These are phyloP conservation scores for Zygosaccharomyces bisporus DNA, from an alignment of 805 yeast species.

Conservation along the genomic window DNA sequence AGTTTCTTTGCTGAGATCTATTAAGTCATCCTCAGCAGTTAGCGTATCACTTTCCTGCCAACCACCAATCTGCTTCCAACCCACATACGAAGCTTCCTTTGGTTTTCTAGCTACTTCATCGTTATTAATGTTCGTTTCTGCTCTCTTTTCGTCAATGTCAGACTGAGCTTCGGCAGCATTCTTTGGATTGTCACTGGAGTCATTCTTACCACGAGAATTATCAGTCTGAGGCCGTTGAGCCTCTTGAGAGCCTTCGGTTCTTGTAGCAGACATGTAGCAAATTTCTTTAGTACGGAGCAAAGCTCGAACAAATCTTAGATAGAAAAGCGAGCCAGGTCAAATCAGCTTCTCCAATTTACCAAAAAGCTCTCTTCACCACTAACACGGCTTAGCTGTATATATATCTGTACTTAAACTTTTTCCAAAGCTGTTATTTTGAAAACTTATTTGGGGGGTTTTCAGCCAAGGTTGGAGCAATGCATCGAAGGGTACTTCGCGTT, in stretches of 20 bases:
- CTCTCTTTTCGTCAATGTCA: constrained; percentile 25
- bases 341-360: background rate
- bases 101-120: constrained; percentile 18
- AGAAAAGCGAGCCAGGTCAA: background rate
- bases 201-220: constrained; percentile 16
- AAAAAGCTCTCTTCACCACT: background rate
- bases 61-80: constrained; percentile 93
- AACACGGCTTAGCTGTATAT: background rate
- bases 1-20: constrained; percentile 71
- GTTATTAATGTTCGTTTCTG: constrained; percentile 18
- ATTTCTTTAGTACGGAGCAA: background rate
- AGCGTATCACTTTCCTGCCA: constrained; percentile 70
- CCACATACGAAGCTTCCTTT: constrained; percentile 61
- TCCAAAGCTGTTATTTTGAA: background rate
- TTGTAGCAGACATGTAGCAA: background rate
- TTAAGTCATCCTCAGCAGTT: constrained; percentile 62
- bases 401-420: background rate
- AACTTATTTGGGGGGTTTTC: background rate
- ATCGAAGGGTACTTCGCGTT: constrained; percentile 7
- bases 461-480: background rate
- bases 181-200: constrained; percentile 23
- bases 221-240: constrained; percentile 20
- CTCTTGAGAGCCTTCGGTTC: constrained; percentile 9
- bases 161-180: constrained; percentile 17
- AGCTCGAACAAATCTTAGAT: background rate